phyloP scores from a whole-genome alignment of 129 eudicot genomes.

The Glebionis coronaria region DNA sequence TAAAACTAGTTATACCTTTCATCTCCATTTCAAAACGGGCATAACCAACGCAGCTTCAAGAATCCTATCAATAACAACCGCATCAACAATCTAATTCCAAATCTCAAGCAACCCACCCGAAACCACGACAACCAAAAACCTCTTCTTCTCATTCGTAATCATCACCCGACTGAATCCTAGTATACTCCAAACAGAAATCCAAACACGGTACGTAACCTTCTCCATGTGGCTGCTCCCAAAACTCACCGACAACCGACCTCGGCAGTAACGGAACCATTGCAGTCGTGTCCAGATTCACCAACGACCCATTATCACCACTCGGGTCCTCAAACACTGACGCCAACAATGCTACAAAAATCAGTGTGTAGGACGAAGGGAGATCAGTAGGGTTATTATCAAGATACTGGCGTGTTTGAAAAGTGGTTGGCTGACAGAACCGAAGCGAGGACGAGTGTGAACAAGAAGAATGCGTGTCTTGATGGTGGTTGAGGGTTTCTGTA shows the following conservation, averaged over 20 bases:
- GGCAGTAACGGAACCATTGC: slow-evolving; percentile 61
- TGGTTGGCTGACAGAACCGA: too few species aligned
- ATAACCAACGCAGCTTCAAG: slow-evolving; percentile 74
- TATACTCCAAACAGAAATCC: slow-evolving; percentile 46
- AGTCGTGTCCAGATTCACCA: slow-evolving; percentile 33
- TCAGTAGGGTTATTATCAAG: slow-evolving; percentile 27
- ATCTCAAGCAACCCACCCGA: too few species aligned
- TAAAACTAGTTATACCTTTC: too few species aligned
- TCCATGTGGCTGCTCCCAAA: slow-evolving; percentile 66
- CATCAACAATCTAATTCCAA: slow-evolving; percentile 76
- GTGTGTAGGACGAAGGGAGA: slow-evolving; percentile 36
- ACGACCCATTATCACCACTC: slow-evolving; percentile 2
- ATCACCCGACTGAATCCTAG: slow-evolving; percentile 42
- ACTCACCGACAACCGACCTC: slow-evolving; percentile 32
- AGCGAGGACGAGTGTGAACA: too few species aligned
- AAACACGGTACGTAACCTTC: too few species aligned
- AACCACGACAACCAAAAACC: too few species aligned
- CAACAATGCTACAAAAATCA: slow-evolving; percentile 38
- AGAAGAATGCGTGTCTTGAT: slow-evolving; percentile 21
- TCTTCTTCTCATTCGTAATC: slow-evolving; percentile 51
- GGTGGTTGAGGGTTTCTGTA: slow-evolving; percentile 8
- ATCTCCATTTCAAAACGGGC: slow-evolving; percentile 56
- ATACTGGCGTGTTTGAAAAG: slow-evolving; percentile 27
- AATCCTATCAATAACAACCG: slow-evolving; percentile 65
- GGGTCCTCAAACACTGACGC: too few species aligned